These are phyloP conservation scores for Vitis riparia DNA, from an alignment of 164 flowering plant species.

Conservation along the genomic window DNA sequence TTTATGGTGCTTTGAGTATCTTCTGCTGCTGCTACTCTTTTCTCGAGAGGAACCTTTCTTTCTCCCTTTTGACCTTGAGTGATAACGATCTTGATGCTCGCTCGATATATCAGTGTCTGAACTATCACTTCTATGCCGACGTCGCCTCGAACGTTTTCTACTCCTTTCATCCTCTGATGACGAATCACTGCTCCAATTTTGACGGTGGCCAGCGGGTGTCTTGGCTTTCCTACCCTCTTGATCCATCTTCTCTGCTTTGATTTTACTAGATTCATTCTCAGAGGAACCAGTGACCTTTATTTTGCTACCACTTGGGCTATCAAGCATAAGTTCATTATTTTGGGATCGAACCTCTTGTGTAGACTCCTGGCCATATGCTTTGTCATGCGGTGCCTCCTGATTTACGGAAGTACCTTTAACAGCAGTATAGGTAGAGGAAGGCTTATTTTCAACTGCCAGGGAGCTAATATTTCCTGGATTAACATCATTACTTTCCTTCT, in stretches of 20 bases:
- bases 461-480: constrained; percentile 10
- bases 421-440: constrained; percentile 4
- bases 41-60: constrained; percentile 51
- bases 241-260: constrained; percentile 11
- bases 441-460: constrained; percentile 16
- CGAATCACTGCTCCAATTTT: constrained; percentile 24
- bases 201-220: constrained; percentile 17
- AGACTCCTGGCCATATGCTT: constrained; percentile 5
- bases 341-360: constrained; percentile 9
- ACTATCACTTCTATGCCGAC: constrained; percentile 32
- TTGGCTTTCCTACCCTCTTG: constrained; percentile 28
- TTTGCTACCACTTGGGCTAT: constrained; percentile 7
- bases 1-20: constrained; percentile 55
- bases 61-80: constrained; percentile 41
- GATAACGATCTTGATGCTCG: constrained; percentile 31
- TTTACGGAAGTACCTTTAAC: not conserved
- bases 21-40: constrained; percentile 55
- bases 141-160: constrained; percentile 39
- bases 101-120: constrained; percentile 50
- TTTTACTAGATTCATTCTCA: constrained; percentile 12
- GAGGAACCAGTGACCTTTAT: constrained; percentile 6
- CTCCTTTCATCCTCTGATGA: constrained; percentile 44
- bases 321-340: constrained; percentile 13
- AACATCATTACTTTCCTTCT: constrained; percentile 23
- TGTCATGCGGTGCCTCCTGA: constrained; percentile 3